Percentiles rank a stretch among this genome's conserved stretches.
phyloP scores from a whole-genome alignment of 805 yeast species.

The Suhomyces sp. region DNA sequence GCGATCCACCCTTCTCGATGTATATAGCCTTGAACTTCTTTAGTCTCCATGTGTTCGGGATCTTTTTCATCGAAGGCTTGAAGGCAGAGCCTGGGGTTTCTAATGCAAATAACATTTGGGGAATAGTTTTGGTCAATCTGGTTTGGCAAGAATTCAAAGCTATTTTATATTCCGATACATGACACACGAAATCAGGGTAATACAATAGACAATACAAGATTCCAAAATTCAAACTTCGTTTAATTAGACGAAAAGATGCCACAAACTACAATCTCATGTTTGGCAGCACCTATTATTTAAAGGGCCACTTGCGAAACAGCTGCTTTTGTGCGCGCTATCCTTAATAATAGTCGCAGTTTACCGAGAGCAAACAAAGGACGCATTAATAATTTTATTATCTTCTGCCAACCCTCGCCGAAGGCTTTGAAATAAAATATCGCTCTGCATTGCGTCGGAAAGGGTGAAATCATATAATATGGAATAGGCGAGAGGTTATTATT shows the following conservation, averaged over 20 bases:
- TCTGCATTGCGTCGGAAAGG: background rate
- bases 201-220: background rate
- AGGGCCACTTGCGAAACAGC: background rate
- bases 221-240: background rate
- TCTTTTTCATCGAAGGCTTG: constrained; percentile 33
- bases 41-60: constrained; percentile 36
- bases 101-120: constrained; percentile 26
- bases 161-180: background rate
- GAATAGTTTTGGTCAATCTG: background rate
- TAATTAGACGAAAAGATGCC: background rate
- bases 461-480: background rate
- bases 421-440: background rate
- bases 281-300: background rate
- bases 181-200: background rate
- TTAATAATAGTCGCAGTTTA: background rate
- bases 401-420: background rate
- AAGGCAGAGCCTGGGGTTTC: constrained; percentile 39
- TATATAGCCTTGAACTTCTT: constrained; percentile 33
- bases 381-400: background rate
- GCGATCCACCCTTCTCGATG: constrained; percentile 22
- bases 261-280: background rate
- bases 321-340: background rate
- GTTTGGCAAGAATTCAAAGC: background rate
- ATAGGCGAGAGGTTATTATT: background rate
- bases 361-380: background rate